These are phyloP conservation scores for Penicillium thymicola DNA, from an alignment of 2,329 filamentous ascomycete species.

Conservation along the genomic window DNA sequence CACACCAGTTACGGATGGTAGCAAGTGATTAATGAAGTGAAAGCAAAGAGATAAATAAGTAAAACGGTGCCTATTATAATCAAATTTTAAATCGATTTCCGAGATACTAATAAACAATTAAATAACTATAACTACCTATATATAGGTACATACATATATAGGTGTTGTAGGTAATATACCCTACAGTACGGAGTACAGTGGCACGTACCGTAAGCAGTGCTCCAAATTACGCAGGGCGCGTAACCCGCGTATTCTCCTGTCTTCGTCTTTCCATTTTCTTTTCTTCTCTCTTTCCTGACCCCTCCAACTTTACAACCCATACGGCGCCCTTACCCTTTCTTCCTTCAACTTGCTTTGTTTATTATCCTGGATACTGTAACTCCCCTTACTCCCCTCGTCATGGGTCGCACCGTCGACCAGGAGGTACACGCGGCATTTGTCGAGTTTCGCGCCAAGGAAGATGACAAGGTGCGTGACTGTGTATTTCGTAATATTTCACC, in stretches of 20 bases:
- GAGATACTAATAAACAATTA: too few species aligned
- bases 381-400: constrained; percentile 31
- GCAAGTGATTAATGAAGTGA: background rate
- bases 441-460: constrained; percentile 54
- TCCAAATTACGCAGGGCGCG: constrained; percentile 22
- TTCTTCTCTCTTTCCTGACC: constrained; percentile 13
- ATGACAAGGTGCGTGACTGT: constrained; percentile 47
- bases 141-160: too few species aligned
- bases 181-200: background rate
- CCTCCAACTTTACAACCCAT: constrained; percentile 13
- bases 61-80: background rate
- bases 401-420: constrained; percentile 52
- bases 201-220: constrained; percentile 15
- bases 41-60: background rate
- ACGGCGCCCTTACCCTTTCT: constrained; percentile 16
- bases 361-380: constrained; percentile 9
- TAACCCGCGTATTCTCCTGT: constrained; percentile 23
- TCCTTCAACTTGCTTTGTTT: background rate
- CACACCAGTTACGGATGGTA: background rate
- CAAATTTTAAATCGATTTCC: too few species aligned
- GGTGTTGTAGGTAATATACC: background rate
- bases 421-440: constrained; percentile 53
- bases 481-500: constrained; percentile 45
- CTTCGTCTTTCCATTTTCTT: constrained; percentile 25
- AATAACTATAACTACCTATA: too few species aligned